These are phyloP conservation scores for Coemansia guatemalensis DNA, from an alignment of 192 early-diverging fungal species.

Conservation along the genomic window DNA sequence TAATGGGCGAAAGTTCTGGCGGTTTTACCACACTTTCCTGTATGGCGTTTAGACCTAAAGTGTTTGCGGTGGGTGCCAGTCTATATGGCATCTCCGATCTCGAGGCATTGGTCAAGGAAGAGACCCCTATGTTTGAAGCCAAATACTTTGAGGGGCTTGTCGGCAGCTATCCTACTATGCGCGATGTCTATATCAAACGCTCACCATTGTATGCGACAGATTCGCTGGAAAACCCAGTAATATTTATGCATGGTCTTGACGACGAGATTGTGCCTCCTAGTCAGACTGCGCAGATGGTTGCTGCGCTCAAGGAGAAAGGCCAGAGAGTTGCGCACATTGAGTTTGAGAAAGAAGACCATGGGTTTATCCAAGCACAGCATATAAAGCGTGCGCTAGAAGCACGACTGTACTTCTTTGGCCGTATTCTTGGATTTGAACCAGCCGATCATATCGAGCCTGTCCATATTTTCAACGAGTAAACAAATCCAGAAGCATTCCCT, in stretches of 20 bases:
- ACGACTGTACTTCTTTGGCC: slow-evolving; percentile 69
- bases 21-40: slow-evolving; percentile 67
- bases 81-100: slow-evolving; percentile 76
- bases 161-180: slow-evolving; percentile 59
- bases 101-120: slow-evolving; percentile 57
- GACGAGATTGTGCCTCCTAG: slow-evolving; percentile 77
- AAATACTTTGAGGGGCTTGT: slow-evolving; percentile 62
- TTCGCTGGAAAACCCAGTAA: slow-evolving; percentile 60
- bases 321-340: slow-evolving; percentile 60
- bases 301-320: slow-evolving; percentile 62
- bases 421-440: slow-evolving; percentile 62
- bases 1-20: slow-evolving; percentile 70
- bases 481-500: too few relatives aligned
- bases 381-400: slow-evolving; percentile 63
- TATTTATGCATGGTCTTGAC: slow-evolving; percentile 73
- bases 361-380: slow-evolving; percentile 68
- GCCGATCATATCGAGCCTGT: slow-evolving; percentile 53
- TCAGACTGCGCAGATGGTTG: slow-evolving; percentile 73
- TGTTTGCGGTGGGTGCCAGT: slow-evolving; percentile 70
- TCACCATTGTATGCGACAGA: slow-evolving; percentile 65
- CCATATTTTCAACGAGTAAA: slow-evolving; percentile 18
- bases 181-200: slow-evolving; percentile 59
- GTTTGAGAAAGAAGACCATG: slow-evolving; percentile 69
- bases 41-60: slow-evolving; percentile 65
- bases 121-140: slow-evolving; percentile 84